phyloP scores from a whole-genome alignment of 2,329 filamentous ascomycete genomes.

The Colletotrichum sp. region DNA sequence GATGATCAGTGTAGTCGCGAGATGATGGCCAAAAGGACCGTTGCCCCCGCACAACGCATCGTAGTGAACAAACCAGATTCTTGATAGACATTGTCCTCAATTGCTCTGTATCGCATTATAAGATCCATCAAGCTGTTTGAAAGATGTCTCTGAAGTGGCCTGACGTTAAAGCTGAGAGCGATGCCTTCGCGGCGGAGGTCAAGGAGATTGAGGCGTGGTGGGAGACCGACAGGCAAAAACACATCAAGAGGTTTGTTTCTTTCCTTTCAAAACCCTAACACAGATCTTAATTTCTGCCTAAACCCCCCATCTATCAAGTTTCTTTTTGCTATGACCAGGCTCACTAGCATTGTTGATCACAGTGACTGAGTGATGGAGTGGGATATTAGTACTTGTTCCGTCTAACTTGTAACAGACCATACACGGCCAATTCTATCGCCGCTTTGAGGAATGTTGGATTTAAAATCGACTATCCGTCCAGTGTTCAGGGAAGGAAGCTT shows the following conservation, averaged over 20 bases:
- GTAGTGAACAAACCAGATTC: background rate
- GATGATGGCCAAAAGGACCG: background rate
- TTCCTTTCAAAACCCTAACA: rapidly evolving
- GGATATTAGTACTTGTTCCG: background rate
- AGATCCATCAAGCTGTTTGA: rapidly evolving
- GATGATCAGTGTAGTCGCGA: background rate
- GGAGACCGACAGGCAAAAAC: background rate
- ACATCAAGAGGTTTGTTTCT: background rate
- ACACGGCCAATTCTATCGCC: constrained; percentile 36
- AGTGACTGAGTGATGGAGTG: background rate
- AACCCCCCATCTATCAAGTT: background rate
- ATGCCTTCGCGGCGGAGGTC: background rate
- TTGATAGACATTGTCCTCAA: no score
- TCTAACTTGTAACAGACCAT: constrained; percentile 22
- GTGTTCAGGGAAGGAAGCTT: constrained; percentile 37
- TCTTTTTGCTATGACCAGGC: no score
- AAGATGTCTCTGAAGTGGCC: background rate
- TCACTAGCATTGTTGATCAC: background rate
- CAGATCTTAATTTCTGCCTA: rapidly evolving
- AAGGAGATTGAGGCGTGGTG: background rate
- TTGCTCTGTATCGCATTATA: background rate
- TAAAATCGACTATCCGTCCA: constrained; percentile 31
- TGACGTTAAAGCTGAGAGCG: background rate
- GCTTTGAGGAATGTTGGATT: constrained; percentile 32
- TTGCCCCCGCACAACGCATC: background rate